Evolutionary conservation across 176 grass and related monocot species (phyloP).

Genomic region (Aegilops longissima): DNA sequence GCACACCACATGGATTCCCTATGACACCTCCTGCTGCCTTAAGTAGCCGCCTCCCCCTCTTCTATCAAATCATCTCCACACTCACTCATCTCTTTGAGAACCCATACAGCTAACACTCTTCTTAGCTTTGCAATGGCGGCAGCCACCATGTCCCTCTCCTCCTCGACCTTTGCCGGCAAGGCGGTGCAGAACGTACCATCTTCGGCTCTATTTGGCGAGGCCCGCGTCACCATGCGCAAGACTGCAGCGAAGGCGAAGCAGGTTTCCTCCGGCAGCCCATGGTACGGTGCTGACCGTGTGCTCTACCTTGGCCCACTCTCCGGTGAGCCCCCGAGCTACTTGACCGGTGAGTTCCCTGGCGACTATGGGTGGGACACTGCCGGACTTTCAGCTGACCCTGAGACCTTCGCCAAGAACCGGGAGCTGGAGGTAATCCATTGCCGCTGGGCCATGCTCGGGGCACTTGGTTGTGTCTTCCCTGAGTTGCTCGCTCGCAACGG

Average conservation of each 20-base stretch:
- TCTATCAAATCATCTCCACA: neutral
- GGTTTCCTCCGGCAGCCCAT: neutral
- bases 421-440: neutral
- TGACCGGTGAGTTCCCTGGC: neutral
- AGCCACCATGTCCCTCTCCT: neutral
- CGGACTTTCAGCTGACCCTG: neutral
- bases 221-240: neutral
- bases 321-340: neutral
- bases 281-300: neutral
- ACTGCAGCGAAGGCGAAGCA: neutral
- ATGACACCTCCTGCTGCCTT: neutral
- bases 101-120: neutral
- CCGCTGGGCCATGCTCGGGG: constrained; percentile 1
- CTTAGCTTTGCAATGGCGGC: neutral
- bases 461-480: neutral
- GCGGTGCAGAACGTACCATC: neutral
- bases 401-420: constrained; percentile 1
- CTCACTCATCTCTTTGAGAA: neutral
- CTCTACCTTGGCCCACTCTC: neutral
- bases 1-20: neutral
- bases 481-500: neutral
- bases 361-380: neutral
- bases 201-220: neutral
- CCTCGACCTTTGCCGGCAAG: neutral
- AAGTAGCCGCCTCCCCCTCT: neutral